A percentile compares a stretch with the other conserved stretches of the same genome.
These are phyloP conservation scores for Takashimella koratensis DNA, from an alignment of 1,284 basidiomycete species.

Conservation along the genomic window DNA sequence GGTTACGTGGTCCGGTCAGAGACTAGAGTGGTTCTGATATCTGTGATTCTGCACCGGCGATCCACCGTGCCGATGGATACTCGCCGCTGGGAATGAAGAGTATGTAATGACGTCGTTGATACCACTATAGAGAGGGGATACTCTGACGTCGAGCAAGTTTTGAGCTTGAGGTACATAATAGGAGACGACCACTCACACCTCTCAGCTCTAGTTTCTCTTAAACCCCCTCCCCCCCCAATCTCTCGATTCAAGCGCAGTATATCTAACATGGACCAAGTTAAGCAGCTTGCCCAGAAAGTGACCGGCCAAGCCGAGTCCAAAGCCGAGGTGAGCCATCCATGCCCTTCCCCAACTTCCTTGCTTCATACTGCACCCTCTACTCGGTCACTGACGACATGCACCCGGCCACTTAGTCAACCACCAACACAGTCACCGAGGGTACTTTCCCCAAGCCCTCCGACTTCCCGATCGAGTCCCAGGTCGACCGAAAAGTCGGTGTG, in stretches of 20 bases:
- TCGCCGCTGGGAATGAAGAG: neutral
- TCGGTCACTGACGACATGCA: no score
- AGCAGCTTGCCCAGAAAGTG: conserved; percentile 15
- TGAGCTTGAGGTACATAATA: no score
- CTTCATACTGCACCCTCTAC: no score
- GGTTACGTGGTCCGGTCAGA: no score
- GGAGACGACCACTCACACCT: neutral
- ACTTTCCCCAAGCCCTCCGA: conserved; percentile 35
- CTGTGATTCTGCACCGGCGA: no score
- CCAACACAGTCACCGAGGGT: conserved; percentile 16
- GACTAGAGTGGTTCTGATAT: no score
- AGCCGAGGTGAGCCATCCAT: conserved; percentile 3
- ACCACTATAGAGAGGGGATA: neutral
- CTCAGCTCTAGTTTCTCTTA: neutral
- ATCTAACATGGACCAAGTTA: conserved; percentile 14
- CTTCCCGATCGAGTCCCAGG: conserved; percentile 38
- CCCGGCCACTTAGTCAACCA: no score
- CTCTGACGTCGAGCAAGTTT: neutral
- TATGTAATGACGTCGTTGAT: neutral
- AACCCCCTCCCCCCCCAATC: neutral
- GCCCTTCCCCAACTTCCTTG: no score
- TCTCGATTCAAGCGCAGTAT: neutral
- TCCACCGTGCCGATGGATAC: no score
- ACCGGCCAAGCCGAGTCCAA: conserved; percentile 7
- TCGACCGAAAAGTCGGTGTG: conserved; percentile 36